These are phyloP conservation scores for Sporothrix protearum DNA, from an alignment of 2,329 filamentous ascomycete species.

Conservation along the genomic window DNA sequence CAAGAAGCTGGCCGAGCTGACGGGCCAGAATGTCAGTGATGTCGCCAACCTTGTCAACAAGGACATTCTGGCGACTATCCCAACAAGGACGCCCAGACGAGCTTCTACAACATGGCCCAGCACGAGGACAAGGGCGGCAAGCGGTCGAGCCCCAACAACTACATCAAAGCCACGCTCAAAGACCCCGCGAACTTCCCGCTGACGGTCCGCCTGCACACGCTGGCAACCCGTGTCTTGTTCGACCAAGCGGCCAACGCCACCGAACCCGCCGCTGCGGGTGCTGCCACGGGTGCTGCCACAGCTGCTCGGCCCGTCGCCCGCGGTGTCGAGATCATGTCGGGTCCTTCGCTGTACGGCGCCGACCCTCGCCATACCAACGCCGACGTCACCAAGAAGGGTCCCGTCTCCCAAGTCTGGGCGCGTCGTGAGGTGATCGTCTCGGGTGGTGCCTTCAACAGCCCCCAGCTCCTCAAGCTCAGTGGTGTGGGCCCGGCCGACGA, in stretches of 20 bases:
- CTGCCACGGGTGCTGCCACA: conserved; percentile 31
- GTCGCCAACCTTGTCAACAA: conserved; percentile 24
- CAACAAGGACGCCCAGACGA: conserved; percentile 22
- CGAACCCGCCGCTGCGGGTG: neutral
- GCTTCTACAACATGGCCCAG: conserved; percentile 26
- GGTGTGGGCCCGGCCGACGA: conserved; percentile 44
- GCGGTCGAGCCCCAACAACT: conserved; percentile 54
- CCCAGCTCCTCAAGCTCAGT: conserved; percentile 46
- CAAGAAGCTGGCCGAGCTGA: conserved; percentile 51
- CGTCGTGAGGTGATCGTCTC: conserved; percentile 47
- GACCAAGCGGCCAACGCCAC: conserved; percentile 23
- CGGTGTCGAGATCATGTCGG: conserved; percentile 36
- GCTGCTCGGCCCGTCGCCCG: conserved; percentile 36
- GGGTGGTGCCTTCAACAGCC: conserved; percentile 47
- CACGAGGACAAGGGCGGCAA: conserved; percentile 33
- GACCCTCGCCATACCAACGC: conserved; percentile 35
- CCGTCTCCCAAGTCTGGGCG: conserved; percentile 33
- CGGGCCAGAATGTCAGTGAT: conserved; percentile 38
- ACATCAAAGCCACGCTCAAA: conserved; percentile 41
- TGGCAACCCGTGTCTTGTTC: conserved; percentile 36
- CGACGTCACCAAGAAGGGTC: conserved; percentile 23
- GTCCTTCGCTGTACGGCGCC: conserved; percentile 39
- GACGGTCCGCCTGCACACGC: conserved; percentile 35
- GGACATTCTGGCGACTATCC: conserved; percentile 26
- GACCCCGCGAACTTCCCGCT: conserved; percentile 41